Base-by-base conservation (phyloP, 2,329 filamentous ascomycete genomes). In the Fusarium fujikuroi region DNA sequence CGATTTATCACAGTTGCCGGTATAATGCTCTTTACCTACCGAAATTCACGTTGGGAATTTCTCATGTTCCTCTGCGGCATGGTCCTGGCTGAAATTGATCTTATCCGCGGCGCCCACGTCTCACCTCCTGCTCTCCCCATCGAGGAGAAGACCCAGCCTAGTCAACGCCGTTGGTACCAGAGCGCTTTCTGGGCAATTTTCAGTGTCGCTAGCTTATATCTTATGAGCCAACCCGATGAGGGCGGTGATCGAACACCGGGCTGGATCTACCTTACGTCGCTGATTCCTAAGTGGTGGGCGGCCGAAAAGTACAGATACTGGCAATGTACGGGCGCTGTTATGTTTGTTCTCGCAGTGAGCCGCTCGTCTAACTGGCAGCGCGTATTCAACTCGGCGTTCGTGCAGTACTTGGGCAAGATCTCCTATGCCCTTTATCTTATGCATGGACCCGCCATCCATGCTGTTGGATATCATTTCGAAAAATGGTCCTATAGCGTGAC, bases 351-450 rank as follows among this genome's bases (percentile, higher is more conserved):
- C 61, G 84, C 84, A 40, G 85, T 87, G 23, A 83, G 85, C 30
- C 84, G 86, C 60, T 85, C 85, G 9, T 77, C 80, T 5, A 79
- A 76, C 8, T 86, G 87, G 82, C 86, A 87, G 75, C 79, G 81
- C 23, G 80, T 89, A 63, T 89, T 90, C 79, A 86, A 86, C 75
- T 81, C 82, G 3, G 75, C 80, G 5, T 73, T 84, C 21, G 82
- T 89, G 7, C 88, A 90, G 76, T 91, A 91, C 79, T 81, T 91
- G 10, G 89, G 89, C 66, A 86, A 86, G 76, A 87, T 91, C 72
- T 90, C 87, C 59, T 91, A 89, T 76, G 86, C 88, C 56, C 77
- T 91, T 32, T 91, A 91, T 78, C 84, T 91, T 19, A 87, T 90
- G 82, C 89, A 91, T 76, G 88, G 88, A 2, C 87, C 87, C 7